Evolutionary conservation across 2,329 filamentous ascomycete species (phyloP).

Genomic region (Alternaria hordeiaustralica): DNA sequence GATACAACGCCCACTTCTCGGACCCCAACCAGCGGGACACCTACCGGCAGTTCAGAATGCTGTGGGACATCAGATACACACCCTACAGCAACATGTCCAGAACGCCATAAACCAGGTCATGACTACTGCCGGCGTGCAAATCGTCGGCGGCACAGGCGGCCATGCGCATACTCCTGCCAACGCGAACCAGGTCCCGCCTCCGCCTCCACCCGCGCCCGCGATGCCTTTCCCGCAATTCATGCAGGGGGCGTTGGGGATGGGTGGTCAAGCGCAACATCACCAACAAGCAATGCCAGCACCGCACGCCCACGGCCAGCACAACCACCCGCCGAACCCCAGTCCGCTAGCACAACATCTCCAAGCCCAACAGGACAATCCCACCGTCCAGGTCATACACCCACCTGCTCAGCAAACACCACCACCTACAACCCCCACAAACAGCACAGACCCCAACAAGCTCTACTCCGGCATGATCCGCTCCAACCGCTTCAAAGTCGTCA

Average conservation of each 20-base stretch:
- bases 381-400: neutral
- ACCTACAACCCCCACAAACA: neutral
- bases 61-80: slow-evolving; percentile 35
- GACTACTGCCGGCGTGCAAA: slow-evolving; percentile 14
- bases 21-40: slow-evolving; percentile 1
- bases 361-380: neutral
- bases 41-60: slow-evolving; percentile 34
- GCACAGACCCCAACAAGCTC: slow-evolving; percentile 16
- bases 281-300: slow-evolving; percentile 2
- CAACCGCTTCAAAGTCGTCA: slow-evolving; percentile 46
- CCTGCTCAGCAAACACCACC: neutral
- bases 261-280: slow-evolving; percentile 3
- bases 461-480: slow-evolving; percentile 44
- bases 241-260: slow-evolving; percentile 11
- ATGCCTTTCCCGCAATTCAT: slow-evolving; percentile 33
- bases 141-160: neutral
- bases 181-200: slow-evolving; percentile 15
- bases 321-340: slow-evolving; percentile 15
- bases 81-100: slow-evolving; percentile 36
- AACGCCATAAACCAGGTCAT: slow-evolving; percentile 23
- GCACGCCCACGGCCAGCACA: slow-evolving; percentile 19
- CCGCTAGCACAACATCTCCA: slow-evolving; percentile 22
- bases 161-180: slow-evolving; percentile 3
- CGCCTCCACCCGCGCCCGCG: slow-evolving; percentile 27
- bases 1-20: neutral